Base-by-base conservation (phyloP, 2,329 filamentous ascomycete genomes). In the Colletotrichum sp. region DNA sequence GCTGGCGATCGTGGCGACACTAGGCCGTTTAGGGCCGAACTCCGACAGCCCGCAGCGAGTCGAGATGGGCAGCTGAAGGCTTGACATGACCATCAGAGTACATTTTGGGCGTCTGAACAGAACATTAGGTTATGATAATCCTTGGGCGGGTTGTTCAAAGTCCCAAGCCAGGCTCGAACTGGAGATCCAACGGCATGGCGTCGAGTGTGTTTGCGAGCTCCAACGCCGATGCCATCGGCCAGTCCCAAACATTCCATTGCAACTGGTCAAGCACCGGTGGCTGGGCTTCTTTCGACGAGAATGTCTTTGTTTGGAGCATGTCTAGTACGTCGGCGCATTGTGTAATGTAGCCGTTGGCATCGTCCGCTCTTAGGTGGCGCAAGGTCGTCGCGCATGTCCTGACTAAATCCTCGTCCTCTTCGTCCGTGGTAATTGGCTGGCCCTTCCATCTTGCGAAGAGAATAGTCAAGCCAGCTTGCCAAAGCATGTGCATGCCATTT, bases 231-330 rank as follows among this genome's bases (percentile, higher is more conserved):
- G 73, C 80, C 75, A 81, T 79, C 1, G 80, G 80, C 80, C 79
- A 81, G 10, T 81, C 78, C 80, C 79, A 81, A 16, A 81, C 73
- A 24, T 81, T 81, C 78, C 78, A 81, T 13, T 80, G 80, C 15
- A 80, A 66, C 36, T 79, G 77, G 6, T 80, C 78, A 2, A 76
- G 21, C 16, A 39, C 52, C 6, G 70, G 64, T n/a, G 69, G 72
- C 7, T 70, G 57, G 3, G 64, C 32, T 28, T 76, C 67, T 16
- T 74, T 30, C 7, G 74, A 65, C 7, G 77, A 77, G 32, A 80
- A 80, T 1, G 78, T 78, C 70, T 80, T 80, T 18, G 32, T 55
- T 4, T 78, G 70, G 10, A 81, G 57, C 24, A 78, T 59, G 18
- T 80, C 79, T 0, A 81, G 55, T 0, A 80, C 80, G 7, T 80